Base-by-base conservation (phyloP, 2,329 filamentous ascomycete species). In the Cladophialophora psammophila region DNA sequence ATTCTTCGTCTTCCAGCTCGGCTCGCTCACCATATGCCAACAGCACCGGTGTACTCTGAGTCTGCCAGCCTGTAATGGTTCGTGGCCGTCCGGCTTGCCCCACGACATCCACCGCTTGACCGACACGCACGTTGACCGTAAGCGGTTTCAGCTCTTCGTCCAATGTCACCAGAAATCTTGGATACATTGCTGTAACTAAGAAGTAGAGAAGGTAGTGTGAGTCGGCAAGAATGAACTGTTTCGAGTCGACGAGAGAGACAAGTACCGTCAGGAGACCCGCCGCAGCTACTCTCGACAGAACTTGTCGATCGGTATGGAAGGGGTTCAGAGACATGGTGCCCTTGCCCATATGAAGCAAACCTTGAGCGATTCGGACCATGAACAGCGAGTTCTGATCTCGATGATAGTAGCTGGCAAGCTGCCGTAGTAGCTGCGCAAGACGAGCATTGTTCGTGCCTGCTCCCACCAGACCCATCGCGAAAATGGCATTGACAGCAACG, bases 1-100 rank as follows among this genome's bases (percentile, higher is more conserved):
- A 99, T 82, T 99, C 90, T 82, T 99, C 95, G 75, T 99, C 95
- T 80, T 99, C 95, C 59, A 99, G 84, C 84, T 99, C 95, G 9
- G 95, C 95, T 75, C 96, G 87, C 84, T 99, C 95, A 35, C 96
- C 95, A 76, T 97, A 91, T n/a, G 92, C 90, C 74, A 99, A 83
- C 66, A 99, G 84, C 55, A 99, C 95, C 0, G 95, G 95, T n/a
- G 95, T 99, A 83, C 92, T 97, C 84, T 99, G 95, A 72, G 95
- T 99, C 82, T 99, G 95, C 95, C 95, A 99, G 61, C 95, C 95
- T 9, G 95, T 99, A 75, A 99, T 99, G 1, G 95, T 99, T 90
- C 99, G 98, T 73, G 95, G 95, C 70, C 94, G 88, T 78, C 95
- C 95, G 12, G 96, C 95, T 80, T 98, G 95, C 60, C 95, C 96